Percentiles rank a stretch among this genome's conserved stretches.
Conservation (phyloP, 495 filamentous ascomycete genomes). For the Daldinia concentrica region DNA sequence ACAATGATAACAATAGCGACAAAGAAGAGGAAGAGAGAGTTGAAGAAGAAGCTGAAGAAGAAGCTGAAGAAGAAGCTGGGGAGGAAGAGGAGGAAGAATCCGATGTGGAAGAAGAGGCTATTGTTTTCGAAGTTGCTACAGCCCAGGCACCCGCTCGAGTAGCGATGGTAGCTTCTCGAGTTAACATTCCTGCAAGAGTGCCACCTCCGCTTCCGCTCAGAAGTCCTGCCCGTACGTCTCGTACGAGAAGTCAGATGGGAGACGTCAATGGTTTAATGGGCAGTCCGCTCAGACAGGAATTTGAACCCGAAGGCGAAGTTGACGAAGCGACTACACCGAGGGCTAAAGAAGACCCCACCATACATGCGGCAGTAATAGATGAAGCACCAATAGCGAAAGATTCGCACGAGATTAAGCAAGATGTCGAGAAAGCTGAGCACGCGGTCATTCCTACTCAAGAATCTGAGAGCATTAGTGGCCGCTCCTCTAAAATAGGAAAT, state of each 20-base stretch:
- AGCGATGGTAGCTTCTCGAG: constrained; percentile 63
- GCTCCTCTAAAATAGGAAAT: constrained; percentile 6
- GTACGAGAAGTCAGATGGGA: constrained; percentile 50
- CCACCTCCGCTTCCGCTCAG: constrained; percentile 71
- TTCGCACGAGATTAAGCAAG: background rate
- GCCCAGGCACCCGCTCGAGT: constrained; percentile 58
- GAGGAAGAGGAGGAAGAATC: constrained; percentile 51
- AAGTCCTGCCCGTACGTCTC: constrained; percentile 62
- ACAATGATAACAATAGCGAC: constrained; percentile 46
- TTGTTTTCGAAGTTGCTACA: constrained; percentile 62
- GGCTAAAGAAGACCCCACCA: constrained; percentile 20
- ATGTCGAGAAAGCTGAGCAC: constrained; percentile 2
- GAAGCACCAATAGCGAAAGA: constrained; percentile 2
- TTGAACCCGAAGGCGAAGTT: constrained; percentile 37
- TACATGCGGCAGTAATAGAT: constrained; percentile 3
- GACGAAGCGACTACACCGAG: constrained; percentile 32
- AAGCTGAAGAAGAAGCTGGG: constrained; percentile 50
- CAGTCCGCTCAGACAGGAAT: constrained; percentile 45
- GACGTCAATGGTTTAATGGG: constrained; percentile 40
- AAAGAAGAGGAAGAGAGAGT: constrained; percentile 57
- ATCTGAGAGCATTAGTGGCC: constrained; percentile 2
- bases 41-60: constrained; percentile 49
- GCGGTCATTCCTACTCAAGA: constrained; percentile 18
- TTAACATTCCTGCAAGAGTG: constrained; percentile 76
- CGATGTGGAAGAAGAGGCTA: constrained; percentile 60